These are phyloP conservation scores for Cryptosporidium sp. DNA, from an alignment of 169 alveolate genomes.

Conservation along the genomic window DNA sequence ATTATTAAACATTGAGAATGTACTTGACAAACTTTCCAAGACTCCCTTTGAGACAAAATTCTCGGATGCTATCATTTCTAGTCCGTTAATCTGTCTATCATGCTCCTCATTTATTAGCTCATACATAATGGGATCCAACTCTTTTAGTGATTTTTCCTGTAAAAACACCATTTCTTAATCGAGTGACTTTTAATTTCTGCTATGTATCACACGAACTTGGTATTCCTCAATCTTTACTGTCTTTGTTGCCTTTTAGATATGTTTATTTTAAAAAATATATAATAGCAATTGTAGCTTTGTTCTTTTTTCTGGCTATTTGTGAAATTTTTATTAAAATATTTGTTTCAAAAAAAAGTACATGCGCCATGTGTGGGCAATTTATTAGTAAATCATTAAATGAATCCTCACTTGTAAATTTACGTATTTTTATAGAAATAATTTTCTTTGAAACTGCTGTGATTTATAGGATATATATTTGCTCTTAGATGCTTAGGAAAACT, in stretches of 20 bases:
- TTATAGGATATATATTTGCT: no score
- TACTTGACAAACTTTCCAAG: constrained; percentile 76
- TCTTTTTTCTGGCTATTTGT: background rate
- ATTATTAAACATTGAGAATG: constrained; percentile 81
- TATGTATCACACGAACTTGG: background rate
- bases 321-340: background rate
- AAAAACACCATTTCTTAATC: constrained; percentile 7
- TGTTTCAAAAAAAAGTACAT: background rate
- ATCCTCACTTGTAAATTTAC: background rate
- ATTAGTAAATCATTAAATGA: background rate
- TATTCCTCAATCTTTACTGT: background rate
- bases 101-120: constrained; percentile 80
- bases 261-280: background rate
- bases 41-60: constrained; percentile 84
- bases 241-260: background rate
- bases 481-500: background rate
- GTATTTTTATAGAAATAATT: no score
- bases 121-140: constrained; percentile 82
- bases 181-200: background rate
- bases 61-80: constrained; percentile 86
- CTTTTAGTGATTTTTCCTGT: constrained; percentile 60
- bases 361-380: constrained; percentile 1
- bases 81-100: constrained; percentile 81
- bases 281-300: background rate
- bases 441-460: background rate